Conservation (phyloP, 495 filamentous ascomycete genomes). For the Podospora didyma region DNA sequence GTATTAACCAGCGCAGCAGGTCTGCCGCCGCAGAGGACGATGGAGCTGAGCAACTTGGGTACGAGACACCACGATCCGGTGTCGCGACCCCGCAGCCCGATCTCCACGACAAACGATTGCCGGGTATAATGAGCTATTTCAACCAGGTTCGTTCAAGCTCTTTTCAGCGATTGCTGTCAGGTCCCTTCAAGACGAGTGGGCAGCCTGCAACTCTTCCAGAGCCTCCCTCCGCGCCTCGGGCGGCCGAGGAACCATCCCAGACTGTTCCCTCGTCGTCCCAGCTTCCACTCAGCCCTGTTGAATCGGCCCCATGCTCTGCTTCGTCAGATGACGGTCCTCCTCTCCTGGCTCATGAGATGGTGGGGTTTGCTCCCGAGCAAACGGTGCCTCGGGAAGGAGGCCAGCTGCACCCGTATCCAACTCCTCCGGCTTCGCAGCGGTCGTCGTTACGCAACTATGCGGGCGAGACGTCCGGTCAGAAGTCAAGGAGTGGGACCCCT, state of each 20-base stretch:
- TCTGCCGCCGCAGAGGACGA: slow-evolving; percentile 60
- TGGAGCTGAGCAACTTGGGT: slow-evolving; percentile 70
- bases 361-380: slow-evolving; percentile 31
- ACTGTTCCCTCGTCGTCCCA: slow-evolving; percentile 21
- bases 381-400: slow-evolving; percentile 29
- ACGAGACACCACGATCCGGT: slow-evolving; percentile 77
- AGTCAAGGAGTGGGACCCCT: slow-evolving; percentile 26
- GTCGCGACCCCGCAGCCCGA: slow-evolving; percentile 86
- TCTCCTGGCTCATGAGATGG: slow-evolving; percentile 50
- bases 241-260: slow-evolving; percentile 28
- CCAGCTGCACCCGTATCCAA: slow-evolving; percentile 48
- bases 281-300: slow-evolving; percentile 20
- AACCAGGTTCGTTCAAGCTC: slow-evolving; percentile 86
- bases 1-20: slow-evolving; percentile 46
- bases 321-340: slow-evolving; percentile 40
- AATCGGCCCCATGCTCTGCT: slow-evolving; percentile 20
- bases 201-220: slow-evolving; percentile 33
- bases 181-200: slow-evolving; percentile 34
- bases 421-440: slow-evolving; percentile 53
- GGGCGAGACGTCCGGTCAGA: slow-evolving; percentile 41
- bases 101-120: slow-evolving; percentile 81
- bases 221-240: slow-evolving; percentile 29
- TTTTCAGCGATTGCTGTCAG: slow-evolving; percentile 36
- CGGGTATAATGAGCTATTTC: slow-evolving; percentile 90
- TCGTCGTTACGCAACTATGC: slow-evolving; percentile 50